A percentile compares a stretch with the other conserved stretches of the same genome.
phyloP scores from a whole-genome alignment of 371 early-diverging fungal genomes.

The Syncephalis fuscata region DNA sequence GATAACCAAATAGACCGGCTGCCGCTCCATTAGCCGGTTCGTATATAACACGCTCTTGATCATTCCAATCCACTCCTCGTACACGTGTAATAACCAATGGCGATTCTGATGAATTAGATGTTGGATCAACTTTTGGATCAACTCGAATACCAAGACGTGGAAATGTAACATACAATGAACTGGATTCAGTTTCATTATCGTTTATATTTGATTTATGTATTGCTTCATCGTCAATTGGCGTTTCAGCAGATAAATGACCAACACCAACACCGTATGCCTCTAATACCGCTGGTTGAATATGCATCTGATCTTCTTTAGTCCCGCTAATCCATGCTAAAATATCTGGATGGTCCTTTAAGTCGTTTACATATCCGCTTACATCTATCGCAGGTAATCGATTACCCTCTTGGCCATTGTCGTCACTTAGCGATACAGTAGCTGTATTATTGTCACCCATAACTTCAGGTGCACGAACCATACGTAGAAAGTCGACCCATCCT shows the following conservation, averaged over 20 bases:
- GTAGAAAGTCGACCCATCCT: constrained; percentile 7
- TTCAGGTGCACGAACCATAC: constrained; percentile 6
- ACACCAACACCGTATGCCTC: constrained; percentile 17
- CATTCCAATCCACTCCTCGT: constrained; percentile 14
- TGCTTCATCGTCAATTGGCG: background rate
- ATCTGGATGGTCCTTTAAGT: constrained; percentile 7
- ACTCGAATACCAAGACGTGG: too few species aligned
- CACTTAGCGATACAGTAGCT: constrained; percentile 9
- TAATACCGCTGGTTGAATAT: constrained; percentile 9
- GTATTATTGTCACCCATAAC: constrained; percentile 1
- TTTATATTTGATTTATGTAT: too few species aligned
- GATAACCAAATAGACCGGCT: constrained; percentile 13
- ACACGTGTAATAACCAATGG: constrained; percentile 21
- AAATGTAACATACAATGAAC: too few species aligned
- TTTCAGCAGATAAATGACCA: constrained; percentile 7
- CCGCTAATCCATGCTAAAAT: constrained; percentile 6
- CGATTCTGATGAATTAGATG: too few species aligned
- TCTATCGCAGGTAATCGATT: too few species aligned
- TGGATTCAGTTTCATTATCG: too few species aligned
- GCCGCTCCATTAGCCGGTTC: constrained; percentile 5
- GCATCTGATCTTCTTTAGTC: constrained; percentile 3
- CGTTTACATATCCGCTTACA: constrained; percentile 10
- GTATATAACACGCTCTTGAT: background rate
- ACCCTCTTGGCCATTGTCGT: too few species aligned
- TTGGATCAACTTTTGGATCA: too few species aligned